Evolutionary conservation across 495 filamentous ascomycete species (phyloP).

Genomic region (Lasiosphaeria miniovina): DNA sequence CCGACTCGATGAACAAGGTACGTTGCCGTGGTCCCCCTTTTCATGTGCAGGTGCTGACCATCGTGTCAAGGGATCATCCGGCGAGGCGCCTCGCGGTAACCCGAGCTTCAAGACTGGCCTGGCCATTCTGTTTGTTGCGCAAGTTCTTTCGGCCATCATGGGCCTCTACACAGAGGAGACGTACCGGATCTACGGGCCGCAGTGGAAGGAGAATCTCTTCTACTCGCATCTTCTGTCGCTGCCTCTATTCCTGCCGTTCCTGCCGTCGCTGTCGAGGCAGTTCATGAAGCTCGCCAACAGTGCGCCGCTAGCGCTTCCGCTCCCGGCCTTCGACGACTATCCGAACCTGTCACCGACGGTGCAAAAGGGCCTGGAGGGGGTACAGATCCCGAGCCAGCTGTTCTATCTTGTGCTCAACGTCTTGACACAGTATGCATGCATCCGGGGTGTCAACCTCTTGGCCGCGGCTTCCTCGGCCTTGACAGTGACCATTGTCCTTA

Average conservation of each 20-base stretch:
- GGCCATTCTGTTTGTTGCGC: conserved; percentile 78
- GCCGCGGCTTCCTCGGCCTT: conserved; percentile 82
- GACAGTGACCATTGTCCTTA: conserved; percentile 93
- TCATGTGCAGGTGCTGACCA: neutral
- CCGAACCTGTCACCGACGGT: conserved; percentile 24
- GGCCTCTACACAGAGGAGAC: conserved; percentile 90
- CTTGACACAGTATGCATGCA: conserved; percentile 89
- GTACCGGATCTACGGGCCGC: conserved; percentile 77
- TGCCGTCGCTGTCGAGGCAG: conserved; percentile 48
- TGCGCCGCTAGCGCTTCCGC: conserved; percentile 42
- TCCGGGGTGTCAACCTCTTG: conserved; percentile 89
- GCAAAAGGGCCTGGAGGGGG: conserved; percentile 34
- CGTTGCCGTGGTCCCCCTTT: conserved; percentile 10
- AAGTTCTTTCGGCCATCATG: conserved; percentile 88
- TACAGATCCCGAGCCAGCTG: conserved; percentile 65
- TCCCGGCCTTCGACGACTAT: conserved; percentile 27
- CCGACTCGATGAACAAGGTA: conserved; percentile 81
- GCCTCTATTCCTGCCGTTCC: conserved; percentile 60
- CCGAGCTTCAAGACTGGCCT: conserved; percentile 69
- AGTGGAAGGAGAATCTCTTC: conserved; percentile 96
- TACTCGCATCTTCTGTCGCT: conserved; percentile 82
- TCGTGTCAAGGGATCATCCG: conserved; percentile 24
- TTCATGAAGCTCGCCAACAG: conserved; percentile 50
- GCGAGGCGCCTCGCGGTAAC: conserved; percentile 25
- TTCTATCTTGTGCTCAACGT: conserved; percentile 75